Percentiles rank a stretch among this genome's conserved stretches.
phyloP scores from a whole-genome alignment of 169 alveolate species.

The Babesia bovis region DNA sequence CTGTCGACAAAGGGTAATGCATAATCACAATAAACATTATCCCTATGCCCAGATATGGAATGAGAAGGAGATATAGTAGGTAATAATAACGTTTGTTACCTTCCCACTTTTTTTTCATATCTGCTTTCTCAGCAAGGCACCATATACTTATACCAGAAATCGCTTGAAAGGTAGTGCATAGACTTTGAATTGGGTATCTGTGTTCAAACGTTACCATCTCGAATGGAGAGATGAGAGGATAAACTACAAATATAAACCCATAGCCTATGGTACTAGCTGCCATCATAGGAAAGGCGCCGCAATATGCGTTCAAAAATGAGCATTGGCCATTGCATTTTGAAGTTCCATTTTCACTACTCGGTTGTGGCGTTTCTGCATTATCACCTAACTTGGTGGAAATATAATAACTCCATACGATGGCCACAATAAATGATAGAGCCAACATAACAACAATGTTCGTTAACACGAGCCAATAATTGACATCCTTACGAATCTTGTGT shows the following conservation, averaged over 20 bases:
- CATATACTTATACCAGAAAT: neutral
- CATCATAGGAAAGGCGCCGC: constrained; percentile 10
- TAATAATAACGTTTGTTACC: neutral
- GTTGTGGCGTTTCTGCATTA: neutral
- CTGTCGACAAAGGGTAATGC: constrained; percentile 13
- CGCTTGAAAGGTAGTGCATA: constrained; percentile 12
- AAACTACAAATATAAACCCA: constrained; percentile 25
- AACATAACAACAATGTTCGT: neutral
- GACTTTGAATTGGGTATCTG: constrained; percentile 17
- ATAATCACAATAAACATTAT: neutral
- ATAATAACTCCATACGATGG: constrained; percentile 5
- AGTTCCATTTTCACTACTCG: neutral
- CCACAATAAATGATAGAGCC: constrained; percentile 1
- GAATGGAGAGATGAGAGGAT: constrained; percentile 36
- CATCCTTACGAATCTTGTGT: neutral
- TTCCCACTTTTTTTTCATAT: neutral
- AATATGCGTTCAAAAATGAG: neutral
- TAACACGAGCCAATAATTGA: constrained; percentile 12
- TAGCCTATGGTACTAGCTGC: constrained; percentile 8
- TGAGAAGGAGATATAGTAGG: neutral
- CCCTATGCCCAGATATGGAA: constrained; percentile 10
- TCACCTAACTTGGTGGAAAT: neutral
- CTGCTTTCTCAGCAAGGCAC: neutral
- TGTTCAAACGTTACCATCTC: constrained; percentile 22
- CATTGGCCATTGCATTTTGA: neutral